Evolutionary conservation across 768 basidiomycete genomes (phyloP), one percentile per base, ranked within the genome.

Genomic region (Lactarius sanguifluus): DNA sequence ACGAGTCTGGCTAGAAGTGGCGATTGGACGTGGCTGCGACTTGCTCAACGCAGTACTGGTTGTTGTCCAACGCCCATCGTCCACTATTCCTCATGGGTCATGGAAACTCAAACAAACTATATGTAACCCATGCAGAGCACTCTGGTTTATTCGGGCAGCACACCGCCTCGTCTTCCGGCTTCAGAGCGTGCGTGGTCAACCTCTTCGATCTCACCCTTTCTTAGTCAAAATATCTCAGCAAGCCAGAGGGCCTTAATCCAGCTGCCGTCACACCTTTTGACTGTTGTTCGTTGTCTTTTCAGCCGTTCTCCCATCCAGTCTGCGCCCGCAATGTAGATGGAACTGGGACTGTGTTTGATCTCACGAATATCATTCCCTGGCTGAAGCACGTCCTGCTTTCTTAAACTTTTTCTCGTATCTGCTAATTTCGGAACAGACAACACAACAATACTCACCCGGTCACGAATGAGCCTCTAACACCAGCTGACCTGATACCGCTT

Each of bases 321-420:
- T 92, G 90, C 72, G 89, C 92, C 2, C 83, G 90, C 38, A 94
- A 95, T 71, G 75, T 82, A 20, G 92, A 96, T 73, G 88, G 92
- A 62, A 90, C 87, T 7, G 89, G 93, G 41, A 73, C 75, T 65
- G 94, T 96, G 9, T 96, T 94, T 74, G 95, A 96, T 71, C 79
- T 97, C 50, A 83, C 94, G 60, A 96, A 94, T 75, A 96, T 96
- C 72, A 89, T 97, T 57, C 93, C 94, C 36, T 97, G 94, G 89
- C 83, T 98, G 56, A 94, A 96, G 95, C 89, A 73, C 70, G 87
- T 80, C 38, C 5, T 40, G 36, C 50, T 36, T 18, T 43, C 52
- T 40, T 56, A 16, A 34, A 32, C 18, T 23, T 34, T n/a, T 55
- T 38, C 25, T 59, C 28, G 16, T 40, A 43, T 56, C 57, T 50